These are phyloP conservation scores for Dipodascopsis tothii DNA, from an alignment of 805 yeast genomes.

Conservation along the genomic window DNA sequence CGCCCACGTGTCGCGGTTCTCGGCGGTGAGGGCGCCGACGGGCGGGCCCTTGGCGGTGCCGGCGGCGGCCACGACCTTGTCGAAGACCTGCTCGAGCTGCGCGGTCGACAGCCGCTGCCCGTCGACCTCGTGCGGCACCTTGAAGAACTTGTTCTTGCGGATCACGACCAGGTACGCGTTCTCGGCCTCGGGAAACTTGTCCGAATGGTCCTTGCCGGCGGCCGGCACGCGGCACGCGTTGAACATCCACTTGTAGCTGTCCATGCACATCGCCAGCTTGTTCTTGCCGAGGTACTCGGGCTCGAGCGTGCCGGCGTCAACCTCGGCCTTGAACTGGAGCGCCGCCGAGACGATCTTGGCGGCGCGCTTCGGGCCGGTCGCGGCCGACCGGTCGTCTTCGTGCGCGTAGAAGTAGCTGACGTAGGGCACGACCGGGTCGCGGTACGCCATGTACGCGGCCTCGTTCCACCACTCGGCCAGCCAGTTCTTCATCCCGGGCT, in stretches of 20 bases:
- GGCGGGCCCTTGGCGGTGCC: constrained; percentile 43
- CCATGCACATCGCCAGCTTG: constrained; percentile 88
- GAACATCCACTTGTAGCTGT: constrained; percentile 83
- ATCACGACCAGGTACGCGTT: constrained; percentile 67
- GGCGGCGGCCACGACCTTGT: constrained; percentile 42
- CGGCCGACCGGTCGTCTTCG: constrained; percentile 49
- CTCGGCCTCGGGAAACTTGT: constrained; percentile 35
- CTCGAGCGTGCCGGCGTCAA: constrained; percentile 66
- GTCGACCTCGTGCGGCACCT: constrained; percentile 41
- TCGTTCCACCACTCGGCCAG: constrained; percentile 88
- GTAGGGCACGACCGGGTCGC: constrained; percentile 92
- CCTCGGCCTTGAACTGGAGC: constrained; percentile 54
- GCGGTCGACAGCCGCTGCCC: constrained; percentile 35
- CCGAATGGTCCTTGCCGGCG: constrained; percentile 51
- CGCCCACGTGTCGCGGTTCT: constrained; percentile 79
- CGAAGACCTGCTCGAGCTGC: constrained; percentile 47
- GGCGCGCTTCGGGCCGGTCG: constrained; percentile 45
- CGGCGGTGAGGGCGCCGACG: constrained; percentile 71
- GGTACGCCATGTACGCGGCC: constrained; percentile 80
- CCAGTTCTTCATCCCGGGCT: constrained; percentile 69
- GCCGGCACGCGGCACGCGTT: constrained; percentile 78
- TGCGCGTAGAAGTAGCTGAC: constrained; percentile 87
- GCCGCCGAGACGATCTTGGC: constrained; percentile 64
- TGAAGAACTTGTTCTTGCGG: constrained; percentile 72
- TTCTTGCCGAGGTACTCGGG: constrained; percentile 58